Conservation (phyloP, 2,329 filamentous ascomycete species). For the Xylariaceae sp. region DNA sequence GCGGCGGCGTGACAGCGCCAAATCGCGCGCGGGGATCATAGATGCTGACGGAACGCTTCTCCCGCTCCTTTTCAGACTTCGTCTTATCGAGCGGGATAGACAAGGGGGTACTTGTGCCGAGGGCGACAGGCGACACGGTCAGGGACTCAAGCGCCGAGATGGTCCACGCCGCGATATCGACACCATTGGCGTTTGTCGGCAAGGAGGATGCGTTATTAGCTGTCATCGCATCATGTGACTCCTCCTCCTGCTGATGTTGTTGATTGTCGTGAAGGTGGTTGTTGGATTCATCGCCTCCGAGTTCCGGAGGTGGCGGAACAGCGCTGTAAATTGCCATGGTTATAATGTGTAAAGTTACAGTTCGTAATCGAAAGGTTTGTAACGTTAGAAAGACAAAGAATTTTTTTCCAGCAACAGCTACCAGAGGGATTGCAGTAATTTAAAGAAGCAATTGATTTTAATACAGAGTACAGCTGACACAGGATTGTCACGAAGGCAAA, state of each 20-base stretch:
- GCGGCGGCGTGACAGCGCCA: slow-evolving; percentile 44
- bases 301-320: slow-evolving; percentile 57
- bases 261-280: slow-evolving; percentile 29
- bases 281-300: slow-evolving; percentile 35
- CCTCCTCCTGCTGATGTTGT: slow-evolving; percentile 32
- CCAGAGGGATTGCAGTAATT: no score
- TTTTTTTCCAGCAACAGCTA: no score
- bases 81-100: slow-evolving; percentile 82
- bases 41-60: slow-evolving; percentile 39
- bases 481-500: background rate
- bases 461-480: background rate
- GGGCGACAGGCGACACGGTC: slow-evolving; percentile 60
- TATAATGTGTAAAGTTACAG: background rate
- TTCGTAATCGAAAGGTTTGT: no score
- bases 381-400: no score
- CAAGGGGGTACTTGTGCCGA: slow-evolving; percentile 68
- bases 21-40: slow-evolving; percentile 37
- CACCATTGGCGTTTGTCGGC: slow-evolving; percentile 43
- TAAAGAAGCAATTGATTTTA: background rate
- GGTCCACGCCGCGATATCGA: slow-evolving; percentile 74
- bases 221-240: slow-evolving; percentile 23
- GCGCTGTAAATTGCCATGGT: slow-evolving; percentile 58
- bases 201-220: background rate
- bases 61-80: slow-evolving; percentile 54
- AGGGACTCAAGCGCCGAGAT: slow-evolving; percentile 62